Percentiles rank a stretch among this genome's conserved stretches.
These are phyloP conservation scores for Zoysia pacifica DNA, from an alignment of 176 grass and related monocot genomes.

Conservation along the genomic window DNA sequence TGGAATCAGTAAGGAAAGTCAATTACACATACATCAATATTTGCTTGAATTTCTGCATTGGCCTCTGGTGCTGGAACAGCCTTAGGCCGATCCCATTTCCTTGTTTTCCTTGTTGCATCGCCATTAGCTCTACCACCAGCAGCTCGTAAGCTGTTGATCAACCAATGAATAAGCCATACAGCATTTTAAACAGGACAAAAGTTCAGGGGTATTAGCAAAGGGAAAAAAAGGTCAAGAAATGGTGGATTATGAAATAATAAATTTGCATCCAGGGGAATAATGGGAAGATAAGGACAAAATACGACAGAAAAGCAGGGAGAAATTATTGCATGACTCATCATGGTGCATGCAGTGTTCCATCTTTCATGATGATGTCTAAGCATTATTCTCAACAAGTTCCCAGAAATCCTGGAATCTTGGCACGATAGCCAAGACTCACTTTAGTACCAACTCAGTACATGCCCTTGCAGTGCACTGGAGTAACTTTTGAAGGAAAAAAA, in stretches of 20 bases:
- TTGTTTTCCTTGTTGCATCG: slow-evolving; percentile 70
- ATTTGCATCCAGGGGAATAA: not conserved
- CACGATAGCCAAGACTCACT: slow-evolving; percentile 33
- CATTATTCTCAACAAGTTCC: slow-evolving; percentile 47
- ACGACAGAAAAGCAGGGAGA: slow-evolving; percentile 30
- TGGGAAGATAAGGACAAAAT: not conserved
- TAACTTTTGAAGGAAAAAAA: slow-evolving; percentile 36
- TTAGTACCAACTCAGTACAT: slow-evolving; percentile 43
- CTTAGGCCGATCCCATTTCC: slow-evolving; percentile 66
- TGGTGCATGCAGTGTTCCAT: slow-evolving; percentile 49
- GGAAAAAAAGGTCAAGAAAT: not conserved
- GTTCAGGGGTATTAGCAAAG: slow-evolving; percentile 2
- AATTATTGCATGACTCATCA: slow-evolving; percentile 42
- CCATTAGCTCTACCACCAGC: slow-evolving; percentile 69
- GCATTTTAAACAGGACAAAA: slow-evolving; percentile 12
- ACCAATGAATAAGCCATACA: slow-evolving; percentile 27
- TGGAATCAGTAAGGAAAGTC: slow-evolving; percentile 29
- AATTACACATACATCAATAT: slow-evolving; percentile 69
- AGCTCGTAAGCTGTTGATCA: slow-evolving; percentile 60
- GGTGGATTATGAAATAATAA: slow-evolving; percentile 18
- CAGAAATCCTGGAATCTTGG: slow-evolving; percentile 53
- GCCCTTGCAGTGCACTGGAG: slow-evolving; percentile 22
- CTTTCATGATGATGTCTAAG: slow-evolving; percentile 57
- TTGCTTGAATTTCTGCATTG: slow-evolving; percentile 88
- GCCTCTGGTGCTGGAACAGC: slow-evolving; percentile 80